Evolutionary conservation across 257 asterid species (phyloP).

Genomic region (Misopates orontium): DNA sequence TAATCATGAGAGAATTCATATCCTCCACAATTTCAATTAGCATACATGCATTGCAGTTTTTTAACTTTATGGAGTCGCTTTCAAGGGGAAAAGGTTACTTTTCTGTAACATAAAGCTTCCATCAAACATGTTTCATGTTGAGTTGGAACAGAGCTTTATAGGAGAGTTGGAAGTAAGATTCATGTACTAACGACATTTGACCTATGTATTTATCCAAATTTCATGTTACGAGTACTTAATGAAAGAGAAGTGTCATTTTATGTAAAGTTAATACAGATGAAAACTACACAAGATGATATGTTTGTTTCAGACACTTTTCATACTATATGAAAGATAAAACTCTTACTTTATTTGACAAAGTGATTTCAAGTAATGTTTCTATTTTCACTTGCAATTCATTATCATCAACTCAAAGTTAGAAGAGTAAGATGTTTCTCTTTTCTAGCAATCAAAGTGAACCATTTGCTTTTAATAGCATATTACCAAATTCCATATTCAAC

Average conservation of each 20-base stretch:
- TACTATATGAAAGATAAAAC: neutral
- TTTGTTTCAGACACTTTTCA: neutral
- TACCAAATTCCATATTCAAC: neutral
- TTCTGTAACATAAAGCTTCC: no score
- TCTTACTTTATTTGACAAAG: neutral
- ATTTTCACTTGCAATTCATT: neutral
- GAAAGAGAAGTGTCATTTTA: no score
- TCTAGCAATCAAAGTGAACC: neutral
- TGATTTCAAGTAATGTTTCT: neutral
- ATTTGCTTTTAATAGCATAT: neutral
- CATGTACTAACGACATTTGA: no score
- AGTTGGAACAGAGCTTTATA: no score
- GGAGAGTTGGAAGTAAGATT: no score
- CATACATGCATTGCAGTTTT: neutral
- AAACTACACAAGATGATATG: neutral
- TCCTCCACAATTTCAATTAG: neutral
- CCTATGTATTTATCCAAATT: no score
- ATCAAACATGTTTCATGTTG: no score
- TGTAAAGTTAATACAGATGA: no score
- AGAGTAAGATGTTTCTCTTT: neutral
- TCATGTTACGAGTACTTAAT: no score
- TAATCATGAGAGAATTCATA: conserved; percentile 1
- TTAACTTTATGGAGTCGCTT: neutral
- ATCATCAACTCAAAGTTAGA: neutral
- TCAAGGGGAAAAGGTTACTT: no score